Percentiles rank a stretch among this genome's conserved stretches.
Evolutionary conservation across 805 yeast species (phyloP).

Genomic region (Yamadazyma akitaensis): DNA sequence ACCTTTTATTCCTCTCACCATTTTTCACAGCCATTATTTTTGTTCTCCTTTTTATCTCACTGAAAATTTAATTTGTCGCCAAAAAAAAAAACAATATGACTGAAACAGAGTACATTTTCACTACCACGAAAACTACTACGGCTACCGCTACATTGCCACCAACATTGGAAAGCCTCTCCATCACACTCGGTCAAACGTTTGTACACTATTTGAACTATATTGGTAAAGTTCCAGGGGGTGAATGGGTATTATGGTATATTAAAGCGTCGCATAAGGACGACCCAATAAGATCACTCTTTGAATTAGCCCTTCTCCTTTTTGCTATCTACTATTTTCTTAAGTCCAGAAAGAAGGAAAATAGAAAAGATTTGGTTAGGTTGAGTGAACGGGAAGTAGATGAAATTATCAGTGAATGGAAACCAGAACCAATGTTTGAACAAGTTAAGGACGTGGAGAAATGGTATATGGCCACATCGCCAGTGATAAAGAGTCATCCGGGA

Average conservation of each 20-base stretch:
- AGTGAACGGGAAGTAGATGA: constrained; percentile 69
- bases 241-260: constrained; percentile 63
- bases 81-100: constrained; percentile 3
- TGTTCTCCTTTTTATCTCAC: constrained; percentile 1
- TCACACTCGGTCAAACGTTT: constrained; percentile 31
- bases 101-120: constrained; percentile 14
- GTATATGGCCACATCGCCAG: constrained; percentile 64
- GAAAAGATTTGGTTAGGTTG: constrained; percentile 63
- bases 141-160: constrained; percentile 32
- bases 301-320: constrained; percentile 68
- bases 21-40: background rate
- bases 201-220: constrained; percentile 34
- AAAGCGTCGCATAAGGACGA: constrained; percentile 87
- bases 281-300: constrained; percentile 85
- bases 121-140: constrained; percentile 24
- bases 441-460: constrained; percentile 52
- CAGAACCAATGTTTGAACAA: constrained; percentile 72
- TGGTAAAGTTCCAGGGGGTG: constrained; percentile 54
- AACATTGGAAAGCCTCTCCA: constrained; percentile 33
- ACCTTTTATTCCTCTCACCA: background rate
- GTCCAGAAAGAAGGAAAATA: constrained; percentile 71
- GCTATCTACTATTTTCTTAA: constrained; percentile 82
- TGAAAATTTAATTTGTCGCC: background rate
- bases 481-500: constrained; percentile 54
- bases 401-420: constrained; percentile 86